Evolutionary conservation across 305 asterid genomes (phyloP).

Genomic region (Fraxinus xanthoxyloides): DNA sequence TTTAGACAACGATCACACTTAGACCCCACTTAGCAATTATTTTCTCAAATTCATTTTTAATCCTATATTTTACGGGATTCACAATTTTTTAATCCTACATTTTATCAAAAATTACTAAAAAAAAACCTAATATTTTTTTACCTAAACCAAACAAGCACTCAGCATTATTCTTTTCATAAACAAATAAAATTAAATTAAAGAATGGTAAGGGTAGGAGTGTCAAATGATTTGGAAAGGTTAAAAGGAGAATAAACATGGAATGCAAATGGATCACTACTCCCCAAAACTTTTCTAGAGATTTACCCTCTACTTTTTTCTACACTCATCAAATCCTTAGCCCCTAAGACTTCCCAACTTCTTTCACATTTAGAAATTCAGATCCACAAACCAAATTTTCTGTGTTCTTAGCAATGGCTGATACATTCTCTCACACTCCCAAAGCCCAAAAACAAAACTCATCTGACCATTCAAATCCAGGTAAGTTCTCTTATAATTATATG

Average conservation of each 20-base stretch:
- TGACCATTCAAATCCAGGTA: conserved; percentile 43
- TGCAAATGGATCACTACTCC: conserved; percentile 49
- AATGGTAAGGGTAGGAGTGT: conserved; percentile 40
- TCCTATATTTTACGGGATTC: no score
- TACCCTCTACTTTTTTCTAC: conserved; percentile 35
- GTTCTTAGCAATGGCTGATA: conserved; percentile 61
- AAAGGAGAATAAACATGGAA: conserved; percentile 38
- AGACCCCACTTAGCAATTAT: no score
- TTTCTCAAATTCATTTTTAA: no score
- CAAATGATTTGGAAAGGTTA: conserved; percentile 24
- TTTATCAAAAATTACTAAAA: no score
- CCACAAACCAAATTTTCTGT: conserved; percentile 24
- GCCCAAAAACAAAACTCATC: conserved; percentile 29
- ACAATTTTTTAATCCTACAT: no score
- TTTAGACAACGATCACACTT: no score
- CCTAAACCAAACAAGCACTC: neutral
- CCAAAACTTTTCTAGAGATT: conserved; percentile 42
- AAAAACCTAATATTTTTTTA: no score
- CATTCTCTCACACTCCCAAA: conserved; percentile 35
- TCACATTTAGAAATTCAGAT: conserved; percentile 22
- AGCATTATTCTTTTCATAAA: neutral
- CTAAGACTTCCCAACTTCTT: conserved; percentile 42
- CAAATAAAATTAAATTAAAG: neutral
- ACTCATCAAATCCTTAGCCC: conserved; percentile 43
- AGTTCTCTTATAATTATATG: conserved; percentile 42